Evolutionary conservation across 2,329 filamentous ascomycete species (phyloP), one percentile per base, ranked within the genome.

Genomic region (Aspergillus texensis): DNA sequence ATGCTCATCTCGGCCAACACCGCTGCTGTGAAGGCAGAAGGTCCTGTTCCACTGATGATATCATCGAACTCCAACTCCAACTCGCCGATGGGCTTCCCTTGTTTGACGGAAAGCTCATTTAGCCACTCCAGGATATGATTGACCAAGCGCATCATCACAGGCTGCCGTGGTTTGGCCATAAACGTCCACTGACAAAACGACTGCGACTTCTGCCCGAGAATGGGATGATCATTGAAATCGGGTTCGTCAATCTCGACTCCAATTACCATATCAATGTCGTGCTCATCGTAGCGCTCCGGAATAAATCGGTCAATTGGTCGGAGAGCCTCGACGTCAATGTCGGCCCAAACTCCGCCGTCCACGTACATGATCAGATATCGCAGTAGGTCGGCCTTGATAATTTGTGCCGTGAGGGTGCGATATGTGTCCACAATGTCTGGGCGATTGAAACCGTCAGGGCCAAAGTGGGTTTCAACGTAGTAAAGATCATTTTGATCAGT

Each of bases 121-220:
- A 91, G 80, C 89, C 89, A 91, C 1, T 78, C 73, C 76, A 91
- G 84, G 72, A 91, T 91, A 70, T 89, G 86, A 72, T 91, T 88
- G 54, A 91, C 85, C 4, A 92, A 81, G 36, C 80, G 79, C 74
- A 91, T 80, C 88, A 92, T 91, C 61, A 91, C 87, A 1, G 88
- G 88, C 30, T 88, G 83, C 21, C 82, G 80, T 0, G 89, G 88
- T 72, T 91, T 90, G 69, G 86, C 86, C 80, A 90, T 89, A 70
- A 91, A 90, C 0, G 89, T 91, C 89, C 89, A 92, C 71, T 91
- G 89, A 74, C 89, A 91, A 73, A 92, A 91, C 0, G 89, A 91
- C 67, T 83, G 81, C 43, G 86, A 91, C 76, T 91, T 91, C 56
- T 83, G 83, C 16, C 89, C 89, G 0, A 91, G 80, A 36, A 91